Evolutionary conservation across 257 asterid species (phyloP).

Genomic region (Asclepias syriaca): DNA sequence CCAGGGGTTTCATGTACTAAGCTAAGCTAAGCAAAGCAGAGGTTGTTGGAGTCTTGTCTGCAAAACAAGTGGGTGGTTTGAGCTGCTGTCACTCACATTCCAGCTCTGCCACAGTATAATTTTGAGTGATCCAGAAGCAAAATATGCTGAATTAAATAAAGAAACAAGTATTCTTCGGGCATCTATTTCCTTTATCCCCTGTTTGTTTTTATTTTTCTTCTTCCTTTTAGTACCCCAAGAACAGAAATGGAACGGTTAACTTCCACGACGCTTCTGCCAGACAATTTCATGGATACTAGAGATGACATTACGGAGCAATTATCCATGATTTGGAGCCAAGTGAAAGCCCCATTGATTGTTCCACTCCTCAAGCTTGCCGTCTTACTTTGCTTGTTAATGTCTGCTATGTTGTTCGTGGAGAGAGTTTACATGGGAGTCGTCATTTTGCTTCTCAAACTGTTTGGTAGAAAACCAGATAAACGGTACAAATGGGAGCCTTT

Average conservation of each 20-base stretch:
- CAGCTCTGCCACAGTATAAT: constrained; percentile 43
- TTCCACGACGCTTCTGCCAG: constrained; percentile 34
- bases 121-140: constrained; percentile 53
- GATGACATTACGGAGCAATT: constrained; percentile 53
- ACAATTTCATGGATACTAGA: constrained; percentile 33
- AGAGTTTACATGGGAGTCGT: constrained; percentile 88
- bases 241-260: constrained; percentile 47
- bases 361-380: constrained; percentile 58
- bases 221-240: background rate
- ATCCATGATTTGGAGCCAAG: constrained; percentile 57
- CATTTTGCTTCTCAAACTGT: constrained; percentile 46
- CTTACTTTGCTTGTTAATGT: constrained; percentile 60
- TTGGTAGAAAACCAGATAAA: constrained; percentile 66
- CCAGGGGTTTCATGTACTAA: constrained; percentile 11
- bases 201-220: background rate
- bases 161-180: constrained; percentile 31
- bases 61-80: constrained; percentile 23
- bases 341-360: constrained; percentile 77
- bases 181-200: constrained; percentile 23
- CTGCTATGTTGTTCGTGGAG: constrained; percentile 78
- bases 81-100: constrained; percentile 65
- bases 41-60: background rate
- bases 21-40: background rate
- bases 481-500: constrained; percentile 81
- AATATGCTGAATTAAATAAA: background rate